These are phyloP conservation scores for Sphaerobolus stellatus DNA, from an alignment of 1,284 basidiomycete genomes.

Conservation along the genomic window DNA sequence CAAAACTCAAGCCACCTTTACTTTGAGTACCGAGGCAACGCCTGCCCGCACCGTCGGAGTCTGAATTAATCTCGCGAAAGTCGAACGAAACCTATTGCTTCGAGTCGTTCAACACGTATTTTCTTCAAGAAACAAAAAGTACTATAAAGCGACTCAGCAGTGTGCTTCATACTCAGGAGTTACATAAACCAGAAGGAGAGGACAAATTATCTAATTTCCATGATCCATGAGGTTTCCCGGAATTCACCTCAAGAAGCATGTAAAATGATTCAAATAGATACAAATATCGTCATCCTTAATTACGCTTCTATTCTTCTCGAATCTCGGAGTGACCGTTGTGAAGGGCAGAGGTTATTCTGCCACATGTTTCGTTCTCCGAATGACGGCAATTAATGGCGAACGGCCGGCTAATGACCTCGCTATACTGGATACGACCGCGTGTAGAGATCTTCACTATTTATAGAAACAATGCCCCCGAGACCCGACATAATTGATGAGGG, in stretches of 20 bases:
- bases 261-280: too few relatives aligned
- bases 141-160: too few relatives aligned
- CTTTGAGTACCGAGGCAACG: too few relatives aligned
- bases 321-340: too few relatives aligned
- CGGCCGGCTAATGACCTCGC: not conserved
- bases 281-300: too few relatives aligned
- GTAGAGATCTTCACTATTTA: not conserved
- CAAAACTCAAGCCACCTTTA: too few relatives aligned
- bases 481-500: not conserved
- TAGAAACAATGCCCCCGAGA: not conserved
- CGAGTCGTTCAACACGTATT: not conserved
- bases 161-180: not conserved
- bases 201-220: not conserved
- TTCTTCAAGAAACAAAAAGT: not conserved
- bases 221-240: not conserved
- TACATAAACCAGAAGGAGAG: not conserved
- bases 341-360: too few relatives aligned
- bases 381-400: not conserved
- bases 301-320: too few relatives aligned
- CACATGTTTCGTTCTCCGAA: not conserved
- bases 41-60: too few relatives aligned
- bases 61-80: not conserved
- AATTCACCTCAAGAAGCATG: too few relatives aligned
- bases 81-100: not conserved
- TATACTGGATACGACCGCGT: not conserved